Percentiles rank a stretch among this genome's conserved stretches.
These are phyloP conservation scores for Filobasidium wieringae DNA, from an alignment of 768 basidiomycete genomes.

Conservation along the genomic window DNA sequence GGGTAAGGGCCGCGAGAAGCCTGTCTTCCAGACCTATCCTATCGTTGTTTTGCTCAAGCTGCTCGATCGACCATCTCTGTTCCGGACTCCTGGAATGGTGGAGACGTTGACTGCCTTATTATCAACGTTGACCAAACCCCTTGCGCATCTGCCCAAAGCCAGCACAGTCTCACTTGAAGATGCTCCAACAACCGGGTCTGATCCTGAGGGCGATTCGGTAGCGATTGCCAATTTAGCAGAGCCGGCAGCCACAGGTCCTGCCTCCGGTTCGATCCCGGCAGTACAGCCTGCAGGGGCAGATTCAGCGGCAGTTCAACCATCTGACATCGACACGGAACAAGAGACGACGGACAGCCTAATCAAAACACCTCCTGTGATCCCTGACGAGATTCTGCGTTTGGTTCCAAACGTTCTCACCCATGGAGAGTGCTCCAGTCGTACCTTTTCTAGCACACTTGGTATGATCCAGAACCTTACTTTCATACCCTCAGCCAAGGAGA, in stretches of 20 bases:
- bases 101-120: slow-evolving; percentile 82
- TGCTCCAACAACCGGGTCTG: too few species aligned
- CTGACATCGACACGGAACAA: background rate
- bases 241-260: background rate
- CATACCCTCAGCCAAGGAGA: slow-evolving; percentile 75
- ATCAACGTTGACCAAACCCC: slow-evolving; percentile 74
- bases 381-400: slow-evolving; percentile 67
- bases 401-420: slow-evolving; percentile 96
- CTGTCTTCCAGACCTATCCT: slow-evolving; percentile 70
- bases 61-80: slow-evolving; percentile 71
- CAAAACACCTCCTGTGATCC: slow-evolving; percentile 69
- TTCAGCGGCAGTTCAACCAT: background rate
- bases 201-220: too few species aligned
- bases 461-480: slow-evolving; percentile 86
- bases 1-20: slow-evolving; percentile 88
- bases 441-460: slow-evolving; percentile 86
- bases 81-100: slow-evolving; percentile 80
- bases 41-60: slow-evolving; percentile 78
- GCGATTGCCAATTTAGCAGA: background rate
- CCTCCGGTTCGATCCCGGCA: background rate
- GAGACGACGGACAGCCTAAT: slow-evolving; percentile 39
- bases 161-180: too few species aligned
- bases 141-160: slow-evolving; percentile 36
- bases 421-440: slow-evolving; percentile 88
- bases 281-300: background rate